Conservation (phyloP, 164 flowering plant genomes). For the Tetracentron sinense region DNA sequence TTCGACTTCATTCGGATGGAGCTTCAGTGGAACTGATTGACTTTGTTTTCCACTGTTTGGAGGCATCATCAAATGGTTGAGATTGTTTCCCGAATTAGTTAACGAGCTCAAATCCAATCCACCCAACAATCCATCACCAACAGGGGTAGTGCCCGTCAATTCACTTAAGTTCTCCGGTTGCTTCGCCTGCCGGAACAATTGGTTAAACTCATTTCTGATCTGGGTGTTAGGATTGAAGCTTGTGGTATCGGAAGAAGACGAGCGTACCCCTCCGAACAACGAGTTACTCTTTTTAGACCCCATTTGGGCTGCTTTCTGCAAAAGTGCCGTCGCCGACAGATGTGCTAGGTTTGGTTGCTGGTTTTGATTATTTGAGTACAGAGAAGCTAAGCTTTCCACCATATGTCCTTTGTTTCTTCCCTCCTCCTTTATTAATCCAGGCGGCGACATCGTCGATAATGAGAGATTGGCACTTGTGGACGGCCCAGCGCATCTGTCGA, state of each 20-base stretch:
- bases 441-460: too few species aligned
- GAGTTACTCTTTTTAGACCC: conserved; percentile 55
- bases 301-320: conserved; percentile 80
- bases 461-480: too few species aligned
- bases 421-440: too few species aligned
- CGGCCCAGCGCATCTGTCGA: too few species aligned
- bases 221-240: conserved; percentile 5
- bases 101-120: conserved; percentile 3
- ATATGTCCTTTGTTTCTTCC: too few species aligned
- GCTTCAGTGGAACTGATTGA: neutral
- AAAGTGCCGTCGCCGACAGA: conserved; percentile 68
- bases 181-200: conserved; percentile 17
- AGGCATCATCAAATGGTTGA: conserved; percentile 20
- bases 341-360: too few species aligned
- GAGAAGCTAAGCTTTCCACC: conserved; percentile 21
- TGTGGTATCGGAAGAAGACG: conserved; percentile 19
- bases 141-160: too few species aligned
- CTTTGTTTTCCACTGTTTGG: conserved; percentile 6
- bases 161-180: conserved; percentile 20
- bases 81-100: too few species aligned
- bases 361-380: conserved; percentile 12
- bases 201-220: conserved; percentile 10
- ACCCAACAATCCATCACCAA: too few species aligned
- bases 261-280: conserved; percentile 25
- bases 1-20: conserved; percentile 12